A percentile compares a stretch with the other conserved stretches of the same genome.
phyloP scores from a whole-genome alignment of 345 rosid genomes.

The Dipteronia dyeriana region DNA sequence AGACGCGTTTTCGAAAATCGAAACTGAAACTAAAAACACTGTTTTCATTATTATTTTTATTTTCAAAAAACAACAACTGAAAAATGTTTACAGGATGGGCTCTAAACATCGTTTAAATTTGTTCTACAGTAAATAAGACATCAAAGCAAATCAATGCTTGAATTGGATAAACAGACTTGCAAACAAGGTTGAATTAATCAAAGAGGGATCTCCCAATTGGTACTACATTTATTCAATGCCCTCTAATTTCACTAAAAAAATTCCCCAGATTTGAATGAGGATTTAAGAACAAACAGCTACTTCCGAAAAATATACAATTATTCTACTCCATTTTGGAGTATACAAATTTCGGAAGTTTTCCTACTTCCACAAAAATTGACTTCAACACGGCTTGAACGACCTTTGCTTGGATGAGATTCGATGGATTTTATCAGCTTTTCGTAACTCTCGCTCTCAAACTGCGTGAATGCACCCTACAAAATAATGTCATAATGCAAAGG shows the following conservation, averaged over 20 bases:
- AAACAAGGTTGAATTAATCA: background rate
- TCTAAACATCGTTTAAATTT: too few species aligned
- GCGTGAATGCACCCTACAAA: constrained; percentile 31
- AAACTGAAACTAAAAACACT: too few species aligned
- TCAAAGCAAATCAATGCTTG: background rate
- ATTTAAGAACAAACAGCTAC: background rate
- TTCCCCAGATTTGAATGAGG: background rate
- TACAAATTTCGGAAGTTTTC: background rate
- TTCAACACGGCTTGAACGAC: constrained; percentile 43
- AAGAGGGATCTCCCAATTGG: background rate
- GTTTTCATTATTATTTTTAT: too few species aligned
- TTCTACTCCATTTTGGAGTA: background rate
- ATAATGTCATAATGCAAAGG: background rate
- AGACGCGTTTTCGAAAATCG: too few species aligned
- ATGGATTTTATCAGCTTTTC: constrained; percentile 36
- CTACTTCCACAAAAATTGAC: constrained; percentile 41
- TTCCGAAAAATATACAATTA: background rate
- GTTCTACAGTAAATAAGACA: too few species aligned
- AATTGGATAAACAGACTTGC: background rate
- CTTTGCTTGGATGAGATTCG: constrained; percentile 43
- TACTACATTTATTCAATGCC: background rate
- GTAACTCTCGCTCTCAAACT: constrained; percentile 40
- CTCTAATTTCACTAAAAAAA: background rate
- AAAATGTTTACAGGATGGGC: too few species aligned
- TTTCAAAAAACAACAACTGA: too few species aligned